Base-by-base conservation (phyloP, 75 land plant species). In the Selaginella moellendorffii region DNA sequence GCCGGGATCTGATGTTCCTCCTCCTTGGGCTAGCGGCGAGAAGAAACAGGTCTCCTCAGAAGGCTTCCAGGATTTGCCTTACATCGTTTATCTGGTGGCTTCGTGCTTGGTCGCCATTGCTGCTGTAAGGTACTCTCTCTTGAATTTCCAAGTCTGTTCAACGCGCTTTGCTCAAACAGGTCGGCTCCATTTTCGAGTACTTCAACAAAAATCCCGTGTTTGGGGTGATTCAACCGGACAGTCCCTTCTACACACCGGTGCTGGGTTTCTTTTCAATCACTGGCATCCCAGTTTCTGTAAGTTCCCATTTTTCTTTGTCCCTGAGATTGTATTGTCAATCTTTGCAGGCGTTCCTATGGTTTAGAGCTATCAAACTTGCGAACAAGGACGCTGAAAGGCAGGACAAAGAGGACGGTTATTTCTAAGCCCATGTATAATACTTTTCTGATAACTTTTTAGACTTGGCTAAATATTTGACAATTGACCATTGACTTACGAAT, bases 151-250 rank as follows among this genome's bases (percentile, higher is more conserved):
- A n/a, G n/a, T n/a, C n/a, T n/a, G n/a, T n/a, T n/a, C n/a, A n/a
- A n/a, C n/a, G n/a, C n/a, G n/a, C n/a, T n/a, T n/a, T n/a, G n/a
- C n/a, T n/a, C n/a, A n/a, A n/a, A n/a, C 91, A 95, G 99, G 76
- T 95, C 28, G 99, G 99, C 54, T 95, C 99, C 0, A 53, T 84
- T n/a, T 95, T 95, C 65, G 99, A 95, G 76, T 95, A 89, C 64
- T 78, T 74, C 62, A 95, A 89, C 72, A 76, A 82, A 68, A 89
- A 73, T 36, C 82, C 99, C 24, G 72, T 86, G 36, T 95, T 95
- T 74, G 99, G 99, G 24, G 72, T 95, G 10, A 21, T 95, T 54
- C 74, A 71, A 20, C 74, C 96, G 0, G 99, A 95, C 65, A 89
- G 83, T 52, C 62, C 81, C 20, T 76, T 95, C 24, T 95, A 90